phyloP scores from a whole-genome alignment of 2,329 filamentous ascomycete genomes.

The Aspergillus latus region DNA sequence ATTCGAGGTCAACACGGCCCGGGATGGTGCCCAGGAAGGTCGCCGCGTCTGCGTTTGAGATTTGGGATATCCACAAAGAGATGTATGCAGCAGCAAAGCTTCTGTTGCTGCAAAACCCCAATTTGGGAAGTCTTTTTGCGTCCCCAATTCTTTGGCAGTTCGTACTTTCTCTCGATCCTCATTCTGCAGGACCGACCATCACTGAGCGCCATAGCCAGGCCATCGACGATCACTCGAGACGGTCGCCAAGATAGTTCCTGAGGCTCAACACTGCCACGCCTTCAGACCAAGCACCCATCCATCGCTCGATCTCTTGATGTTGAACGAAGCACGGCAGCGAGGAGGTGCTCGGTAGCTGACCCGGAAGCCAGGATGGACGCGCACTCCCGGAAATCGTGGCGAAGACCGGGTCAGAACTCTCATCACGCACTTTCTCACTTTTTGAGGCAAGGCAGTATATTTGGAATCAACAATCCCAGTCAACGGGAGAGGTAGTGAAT shows the following conservation, averaged over 20 bases:
- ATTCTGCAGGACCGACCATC: background rate
- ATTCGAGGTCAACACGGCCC: slow-evolving; percentile 1
- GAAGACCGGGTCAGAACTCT: background rate
- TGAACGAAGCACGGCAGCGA: background rate
- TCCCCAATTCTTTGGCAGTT: background rate
- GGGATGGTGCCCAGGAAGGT: slow-evolving; percentile 7
- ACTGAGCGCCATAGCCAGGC: background rate
- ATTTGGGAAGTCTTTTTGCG: background rate
- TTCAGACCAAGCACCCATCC: background rate
- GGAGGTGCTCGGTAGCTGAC: background rate
- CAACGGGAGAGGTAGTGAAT: background rate
- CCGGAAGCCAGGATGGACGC: background rate
- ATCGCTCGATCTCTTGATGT: background rate
- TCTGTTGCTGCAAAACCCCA: background rate
- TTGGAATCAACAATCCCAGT: background rate
- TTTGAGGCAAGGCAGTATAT: background rate
- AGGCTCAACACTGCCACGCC: background rate
- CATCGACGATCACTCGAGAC: background rate
- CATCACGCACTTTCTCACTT: background rate
- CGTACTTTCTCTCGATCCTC: background rate
- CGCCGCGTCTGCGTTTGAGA: slow-evolving; percentile 25
- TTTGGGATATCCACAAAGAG: slow-evolving; percentile 21
- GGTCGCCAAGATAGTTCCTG: background rate
- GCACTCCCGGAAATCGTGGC: slow-evolving; percentile 10
- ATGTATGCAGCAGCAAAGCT: background rate